Evolutionary conservation across 805 yeast genomes (phyloP), one percentile per base, ranked within the genome.

Genomic region (Metschnikowia hibisci): DNA sequence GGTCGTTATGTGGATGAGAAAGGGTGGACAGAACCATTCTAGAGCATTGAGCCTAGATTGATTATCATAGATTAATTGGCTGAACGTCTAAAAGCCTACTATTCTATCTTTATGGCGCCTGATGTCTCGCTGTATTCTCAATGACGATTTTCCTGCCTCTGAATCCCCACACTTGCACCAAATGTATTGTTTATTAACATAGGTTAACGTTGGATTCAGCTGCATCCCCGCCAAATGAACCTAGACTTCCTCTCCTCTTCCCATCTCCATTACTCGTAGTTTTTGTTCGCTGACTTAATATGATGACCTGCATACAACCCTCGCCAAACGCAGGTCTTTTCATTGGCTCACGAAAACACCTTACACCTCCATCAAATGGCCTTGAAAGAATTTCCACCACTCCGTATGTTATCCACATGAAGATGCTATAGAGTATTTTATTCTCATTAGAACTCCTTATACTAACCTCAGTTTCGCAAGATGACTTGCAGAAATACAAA

Each of bases 401-500:
- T 53, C 42, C 56, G 56, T 53, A 53, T 47, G 56, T 51, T 27
- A 26, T n/a, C 14, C 6, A 11, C 13, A 6, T 16, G 14, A 6
- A 31, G 27, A 28, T 29, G 30, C 18, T 6, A 7, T 15, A 6
- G 14, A n/a, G 4, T 16, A 12, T 14, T 4, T 12, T 15, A 3
- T 6, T 8, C n/a, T n/a, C 5, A 23, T 9, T 15, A 14, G 23
- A 20, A 20, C 23, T 6, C 23, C 9, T 28, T 20, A 9, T 46
- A 55, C 61, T 58, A 58, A 58, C 61, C 16, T 14, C 52, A 83
- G 90, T 87, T 53, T 74, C 88, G 43, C 86, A 82, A 65, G 89
- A 86, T 59, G 95, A 87, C 60, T 82, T 87, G 83, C 87, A 84
- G 67, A 75, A 81, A 54, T 71, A 83, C 65, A 77, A 82, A 61